These are phyloP conservation scores for Gloeopeniophorella convolvens DNA, from an alignment of 768 basidiomycete species.

Conservation along the genomic window DNA sequence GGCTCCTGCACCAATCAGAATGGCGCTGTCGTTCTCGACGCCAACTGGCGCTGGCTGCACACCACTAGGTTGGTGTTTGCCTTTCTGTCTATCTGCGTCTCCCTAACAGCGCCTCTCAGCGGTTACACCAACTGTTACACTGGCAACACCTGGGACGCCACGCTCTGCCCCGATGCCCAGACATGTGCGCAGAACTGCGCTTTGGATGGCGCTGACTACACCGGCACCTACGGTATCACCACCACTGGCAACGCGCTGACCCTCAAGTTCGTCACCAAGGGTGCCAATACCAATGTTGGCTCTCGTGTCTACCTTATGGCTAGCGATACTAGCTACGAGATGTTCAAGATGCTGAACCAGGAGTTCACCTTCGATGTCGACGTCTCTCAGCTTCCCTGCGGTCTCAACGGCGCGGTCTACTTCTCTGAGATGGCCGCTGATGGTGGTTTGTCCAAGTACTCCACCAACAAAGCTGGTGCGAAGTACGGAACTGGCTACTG, in stretches of 20 bases:
- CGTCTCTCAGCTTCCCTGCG: constrained; percentile 49
- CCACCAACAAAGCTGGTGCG: constrained; percentile 53
- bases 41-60: constrained; percentile 25
- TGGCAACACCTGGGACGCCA: constrained; percentile 25
- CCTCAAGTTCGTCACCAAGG: constrained; percentile 29
- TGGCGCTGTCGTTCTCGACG: constrained; percentile 20
- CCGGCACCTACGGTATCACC: constrained; percentile 25
- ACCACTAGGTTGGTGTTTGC: background rate
- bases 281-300: constrained; percentile 27
- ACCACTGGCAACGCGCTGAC: constrained; percentile 25
- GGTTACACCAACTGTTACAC: constrained; percentile 28
- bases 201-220: constrained; percentile 26
- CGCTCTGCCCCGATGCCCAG: constrained; percentile 23
- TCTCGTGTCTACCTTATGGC: constrained; percentile 46
- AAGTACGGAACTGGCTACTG: constrained; percentile 63
- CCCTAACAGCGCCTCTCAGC: background rate
- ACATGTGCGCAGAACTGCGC: constrained; percentile 27
- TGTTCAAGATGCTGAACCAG: constrained; percentile 47
- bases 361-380: constrained; percentile 59
- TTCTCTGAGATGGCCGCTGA: constrained; percentile 55
- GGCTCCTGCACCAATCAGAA: constrained; percentile 7
- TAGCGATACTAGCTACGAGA: constrained; percentile 36
- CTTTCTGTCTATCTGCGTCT: too few species aligned
- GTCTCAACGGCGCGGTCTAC: constrained; percentile 58
- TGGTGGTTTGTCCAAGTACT: constrained; percentile 43